Conservation (phyloP, 257 asterid genomes). For the Nicotiana benthamiana region DNA sequence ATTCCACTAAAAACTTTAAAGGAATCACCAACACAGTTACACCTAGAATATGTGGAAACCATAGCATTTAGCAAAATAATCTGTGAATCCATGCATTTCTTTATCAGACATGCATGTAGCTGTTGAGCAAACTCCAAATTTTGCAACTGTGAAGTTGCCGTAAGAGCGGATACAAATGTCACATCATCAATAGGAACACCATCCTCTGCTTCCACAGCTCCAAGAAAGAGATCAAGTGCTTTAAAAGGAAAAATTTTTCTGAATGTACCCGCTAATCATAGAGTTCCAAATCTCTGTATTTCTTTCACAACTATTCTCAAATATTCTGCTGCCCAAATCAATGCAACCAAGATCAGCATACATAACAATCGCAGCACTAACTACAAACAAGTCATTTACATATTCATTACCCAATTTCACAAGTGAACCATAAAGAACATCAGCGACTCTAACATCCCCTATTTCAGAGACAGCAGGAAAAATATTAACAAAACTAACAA, state of each 20-base stretch:
- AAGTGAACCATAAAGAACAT: slow-evolving; percentile 46
- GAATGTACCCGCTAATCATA: slow-evolving; percentile 57
- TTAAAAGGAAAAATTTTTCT: slow-evolving; percentile 35
- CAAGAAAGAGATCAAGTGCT: slow-evolving; percentile 45
- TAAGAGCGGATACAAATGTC: slow-evolving; percentile 52
- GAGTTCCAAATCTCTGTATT: slow-evolving; percentile 71
- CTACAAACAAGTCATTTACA: slow-evolving; percentile 48
- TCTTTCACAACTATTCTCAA: slow-evolving; percentile 47
- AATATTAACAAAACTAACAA: slow-evolving; percentile 54
- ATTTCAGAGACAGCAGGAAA: slow-evolving; percentile 49
- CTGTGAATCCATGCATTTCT: slow-evolving; percentile 33
- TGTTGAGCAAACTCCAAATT: slow-evolving; percentile 39
- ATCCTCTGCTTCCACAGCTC: slow-evolving; percentile 39
- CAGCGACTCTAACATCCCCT: slow-evolving; percentile 35
- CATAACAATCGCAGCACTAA: slow-evolving; percentile 72
- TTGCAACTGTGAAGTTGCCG: slow-evolving; percentile 64
- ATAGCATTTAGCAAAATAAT: slow-evolving; percentile 44
- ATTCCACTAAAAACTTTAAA: slow-evolving; percentile 48
- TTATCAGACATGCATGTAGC: slow-evolving; percentile 55
- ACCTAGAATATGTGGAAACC: slow-evolving; percentile 54
- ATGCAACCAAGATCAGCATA: slow-evolving; percentile 60
- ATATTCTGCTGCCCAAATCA: slow-evolving; percentile 42
- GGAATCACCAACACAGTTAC: slow-evolving; percentile 39
- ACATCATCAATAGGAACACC: slow-evolving; percentile 42
- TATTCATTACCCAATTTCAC: slow-evolving; percentile 40